Base-by-base conservation (phyloP, 1,284 basidiomycete genomes). In the Microbotryomycetes sp. region DNA sequence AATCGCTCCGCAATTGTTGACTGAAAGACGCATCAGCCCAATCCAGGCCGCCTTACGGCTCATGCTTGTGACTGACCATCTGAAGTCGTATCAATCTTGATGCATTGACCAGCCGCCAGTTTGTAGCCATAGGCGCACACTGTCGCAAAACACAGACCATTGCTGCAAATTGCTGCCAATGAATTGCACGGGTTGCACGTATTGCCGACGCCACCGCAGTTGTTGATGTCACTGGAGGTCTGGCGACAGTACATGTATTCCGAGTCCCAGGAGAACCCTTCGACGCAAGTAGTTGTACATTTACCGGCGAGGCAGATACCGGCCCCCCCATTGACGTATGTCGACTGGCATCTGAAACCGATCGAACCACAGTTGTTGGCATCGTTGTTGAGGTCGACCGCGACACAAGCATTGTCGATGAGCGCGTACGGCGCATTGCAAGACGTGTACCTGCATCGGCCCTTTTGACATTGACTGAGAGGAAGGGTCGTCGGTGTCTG, bases 1-100 rank as follows among this genome's bases (percentile, higher is more conserved):
- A 51, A 62, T 23, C 2, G 46, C 5, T 24, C 63, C 63, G 49
- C 62, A 61, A 52, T 53, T 48, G 31, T 51, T 51, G 45, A 55
- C 48, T 54, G 62, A 4, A 11, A 15, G 2, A 16, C n/a, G 5
- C 27, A 21, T 11, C 35, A 41, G 50, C 27, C 50, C 23, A 29
- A 51, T 51, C 26, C 0, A 29, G 26, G 50, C 28, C n/a, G 50
- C n/a, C n/a, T n/a, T 51, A 51, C 21, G 27, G 50, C 50, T 24
- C 23, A 31, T 23, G 21, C 52, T 30, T 4, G 28, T 15, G 28
- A 52, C 61, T 27, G 29, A 60, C 60, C 56, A 6, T 51, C 28
- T 16, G 23, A 51, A 29, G 49, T 51, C 18, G 27, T 13, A 9
- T 51, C 49, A 29, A 51, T 51, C 15, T 51, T 51, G 27, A 23